Conservation (phyloP, 257 asterid genomes). For the Solanum lycopersicoides region DNA sequence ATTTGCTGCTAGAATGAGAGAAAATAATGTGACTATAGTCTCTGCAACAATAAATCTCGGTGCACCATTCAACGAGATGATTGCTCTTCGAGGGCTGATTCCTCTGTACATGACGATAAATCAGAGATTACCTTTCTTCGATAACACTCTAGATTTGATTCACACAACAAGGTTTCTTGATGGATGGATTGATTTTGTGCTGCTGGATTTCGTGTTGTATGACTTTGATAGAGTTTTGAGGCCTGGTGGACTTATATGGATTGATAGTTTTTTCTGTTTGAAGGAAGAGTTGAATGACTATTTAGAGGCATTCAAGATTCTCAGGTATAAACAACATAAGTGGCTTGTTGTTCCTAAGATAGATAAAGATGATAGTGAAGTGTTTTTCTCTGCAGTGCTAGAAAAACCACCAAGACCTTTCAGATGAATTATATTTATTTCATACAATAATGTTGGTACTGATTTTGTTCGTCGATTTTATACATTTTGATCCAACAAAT, state of each 20-base stretch:
- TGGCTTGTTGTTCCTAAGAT: conserved; percentile 47
- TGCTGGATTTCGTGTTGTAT: conserved; percentile 46
- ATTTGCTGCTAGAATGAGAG: conserved; percentile 60
- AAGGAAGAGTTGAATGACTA: conserved; percentile 46
- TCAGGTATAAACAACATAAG: conserved; percentile 45
- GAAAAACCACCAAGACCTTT: conserved; percentile 67
- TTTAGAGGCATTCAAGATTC: conserved; percentile 35
- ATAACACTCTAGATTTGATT: conserved; percentile 52
- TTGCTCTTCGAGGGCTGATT: conserved; percentile 46
- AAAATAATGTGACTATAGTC: conserved; percentile 38
- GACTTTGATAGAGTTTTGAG: conserved; percentile 68
- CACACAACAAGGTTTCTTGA: conserved; percentile 59
- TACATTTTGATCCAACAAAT: not conserved
- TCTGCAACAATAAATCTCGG: conserved; percentile 48
- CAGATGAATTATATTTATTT: not conserved
- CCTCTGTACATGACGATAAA: conserved; percentile 54
- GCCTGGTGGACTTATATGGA: conserved; percentile 67
- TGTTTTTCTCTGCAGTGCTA: conserved; percentile 58
- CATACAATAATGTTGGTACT: not conserved
- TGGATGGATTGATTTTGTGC: conserved; percentile 57
- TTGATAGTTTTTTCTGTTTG: conserved; percentile 56
- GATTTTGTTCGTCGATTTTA: not conserved
- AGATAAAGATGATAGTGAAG: conserved; percentile 40
- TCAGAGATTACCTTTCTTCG: conserved; percentile 63
- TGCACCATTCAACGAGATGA: conserved; percentile 53